A percentile compares a stretch with the other conserved stretches of the same genome.
Conservation (phyloP, 106 monocot species). For the Iris macrosiphon region DNA sequence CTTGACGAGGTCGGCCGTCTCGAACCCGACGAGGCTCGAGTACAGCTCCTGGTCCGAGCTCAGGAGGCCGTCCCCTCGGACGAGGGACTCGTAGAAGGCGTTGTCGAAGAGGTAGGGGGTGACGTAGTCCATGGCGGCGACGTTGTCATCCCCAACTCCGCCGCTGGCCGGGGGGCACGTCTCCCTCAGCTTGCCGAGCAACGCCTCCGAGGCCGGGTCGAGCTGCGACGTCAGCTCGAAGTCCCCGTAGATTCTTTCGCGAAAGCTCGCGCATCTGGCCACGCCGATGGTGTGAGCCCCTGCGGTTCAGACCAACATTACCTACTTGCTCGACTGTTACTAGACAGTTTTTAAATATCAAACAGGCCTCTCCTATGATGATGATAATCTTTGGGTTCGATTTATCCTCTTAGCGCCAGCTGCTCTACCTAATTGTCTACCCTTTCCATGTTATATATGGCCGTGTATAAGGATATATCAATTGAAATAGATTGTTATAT, state of each 20-base stretch:
- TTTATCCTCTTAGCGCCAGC: too few relatives aligned
- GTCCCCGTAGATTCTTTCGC: slow-evolving; percentile 64
- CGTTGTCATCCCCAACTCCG: slow-evolving; percentile 64
- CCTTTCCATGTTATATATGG: too few relatives aligned
- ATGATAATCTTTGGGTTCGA: slow-evolving; percentile 57
- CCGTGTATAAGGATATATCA: too few relatives aligned
- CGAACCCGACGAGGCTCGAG: slow-evolving; percentile 39
- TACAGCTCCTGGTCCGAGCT: slow-evolving; percentile 92
- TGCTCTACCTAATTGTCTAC: too few relatives aligned
- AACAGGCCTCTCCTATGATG: too few relatives aligned
- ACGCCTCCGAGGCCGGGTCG: slow-evolving; percentile 16
- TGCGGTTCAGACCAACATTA: not conserved
- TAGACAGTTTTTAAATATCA: too few relatives aligned
- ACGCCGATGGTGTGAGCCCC: slow-evolving; percentile 86
- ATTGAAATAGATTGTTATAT: too few relatives aligned
- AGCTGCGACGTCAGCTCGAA: slow-evolving; percentile 22
- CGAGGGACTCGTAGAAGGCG: slow-evolving; percentile 39
- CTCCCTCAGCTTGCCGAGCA: slow-evolving; percentile 35
- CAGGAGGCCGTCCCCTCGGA: slow-evolving; percentile 62
- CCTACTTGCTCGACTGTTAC: not conserved
- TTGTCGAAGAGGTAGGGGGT: slow-evolving; percentile 71
- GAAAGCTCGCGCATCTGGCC: slow-evolving; percentile 58
- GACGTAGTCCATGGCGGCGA: slow-evolving; percentile 48
- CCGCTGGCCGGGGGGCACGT: slow-evolving; percentile 32
- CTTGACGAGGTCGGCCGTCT: slow-evolving; percentile 46